These are phyloP conservation scores for Selaginella tamariscina DNA, from an alignment of 75 land plant genomes.

Conservation along the genomic window DNA sequence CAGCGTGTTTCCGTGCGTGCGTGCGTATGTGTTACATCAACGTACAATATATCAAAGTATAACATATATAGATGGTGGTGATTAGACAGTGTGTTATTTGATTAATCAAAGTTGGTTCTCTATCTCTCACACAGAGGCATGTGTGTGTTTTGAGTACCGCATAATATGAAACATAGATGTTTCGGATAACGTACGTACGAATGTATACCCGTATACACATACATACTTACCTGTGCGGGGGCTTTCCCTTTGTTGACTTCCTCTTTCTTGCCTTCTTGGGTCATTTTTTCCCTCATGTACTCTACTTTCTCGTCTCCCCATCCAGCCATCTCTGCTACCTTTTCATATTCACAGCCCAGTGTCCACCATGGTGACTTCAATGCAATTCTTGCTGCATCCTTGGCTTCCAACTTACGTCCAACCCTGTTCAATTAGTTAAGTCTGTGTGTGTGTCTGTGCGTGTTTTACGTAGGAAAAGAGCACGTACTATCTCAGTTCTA, in stretches of 20 bases:
- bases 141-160: no score
- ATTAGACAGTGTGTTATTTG: no score
- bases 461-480: neutral
- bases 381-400: slow-evolving; percentile 81
- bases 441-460: neutral
- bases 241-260: slow-evolving; percentile 81
- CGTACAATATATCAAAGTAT: no score
- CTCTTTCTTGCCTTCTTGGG: slow-evolving; percentile 72
- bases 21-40: no score
- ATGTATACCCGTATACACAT: no score
- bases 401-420: slow-evolving; percentile 71
- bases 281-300: slow-evolving; percentile 60
- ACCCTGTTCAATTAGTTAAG: slow-evolving; percentile 27
- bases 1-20: neutral
- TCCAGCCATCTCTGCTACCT: slow-evolving; percentile 73
- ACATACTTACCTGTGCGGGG: slow-evolving; percentile 52
- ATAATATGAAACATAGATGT: no score
- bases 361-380: slow-evolving; percentile 98
- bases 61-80: no score
- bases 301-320: slow-evolving; percentile 98
- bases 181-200: no score
- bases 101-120: no score
- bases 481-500: no score
- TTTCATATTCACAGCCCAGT: slow-evolving; percentile 69
- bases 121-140: no score